phyloP scores from a whole-genome alignment of 495 filamentous ascomycete species.

The Aspergillus ostianus region DNA sequence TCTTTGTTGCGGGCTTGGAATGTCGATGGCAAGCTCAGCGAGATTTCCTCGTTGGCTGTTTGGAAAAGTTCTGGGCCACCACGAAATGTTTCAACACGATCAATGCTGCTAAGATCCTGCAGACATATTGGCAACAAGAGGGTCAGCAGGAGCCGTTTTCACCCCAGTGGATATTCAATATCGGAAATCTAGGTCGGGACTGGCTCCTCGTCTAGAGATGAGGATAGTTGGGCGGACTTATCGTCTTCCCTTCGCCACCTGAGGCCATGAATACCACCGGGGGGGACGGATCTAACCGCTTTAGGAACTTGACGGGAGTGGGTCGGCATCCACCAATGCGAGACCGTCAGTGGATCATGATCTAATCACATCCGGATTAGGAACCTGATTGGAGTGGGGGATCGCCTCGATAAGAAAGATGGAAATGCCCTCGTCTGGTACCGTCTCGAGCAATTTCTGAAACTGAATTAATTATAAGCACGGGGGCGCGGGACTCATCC shows the following conservation, averaged over 20 bases:
- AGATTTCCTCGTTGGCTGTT: slow-evolving; percentile 25
- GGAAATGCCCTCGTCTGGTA: background rate
- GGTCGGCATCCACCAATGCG: background rate
- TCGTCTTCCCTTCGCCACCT: background rate
- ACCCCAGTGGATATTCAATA: slow-evolving; percentile 39
- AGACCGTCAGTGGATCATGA: background rate
- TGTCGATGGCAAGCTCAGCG: slow-evolving; percentile 28
- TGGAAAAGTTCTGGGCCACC: slow-evolving; percentile 37
- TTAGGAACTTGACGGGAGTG: background rate
- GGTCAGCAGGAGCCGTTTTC: slow-evolving; percentile 9
- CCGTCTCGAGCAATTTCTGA: background rate
- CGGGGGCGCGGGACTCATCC: background rate
- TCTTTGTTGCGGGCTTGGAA: slow-evolving; percentile 56
- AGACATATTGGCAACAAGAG: slow-evolving; percentile 20
- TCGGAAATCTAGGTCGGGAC: slow-evolving; percentile 34
- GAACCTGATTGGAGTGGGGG: slow-evolving; percentile 23
- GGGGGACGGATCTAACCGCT: background rate
- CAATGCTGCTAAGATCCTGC: slow-evolving; percentile 26
- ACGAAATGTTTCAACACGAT: slow-evolving; percentile 41
- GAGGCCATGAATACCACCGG: background rate
- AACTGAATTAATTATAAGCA: background rate
- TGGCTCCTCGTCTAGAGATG: slow-evolving; percentile 38
- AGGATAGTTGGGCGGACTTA: background rate
- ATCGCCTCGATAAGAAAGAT: background rate
- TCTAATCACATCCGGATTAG: slow-evolving; percentile 7